These are phyloP conservation scores for Dillenia turbinata DNA, from an alignment of 164 flowering plant species.

Conservation along the genomic window DNA sequence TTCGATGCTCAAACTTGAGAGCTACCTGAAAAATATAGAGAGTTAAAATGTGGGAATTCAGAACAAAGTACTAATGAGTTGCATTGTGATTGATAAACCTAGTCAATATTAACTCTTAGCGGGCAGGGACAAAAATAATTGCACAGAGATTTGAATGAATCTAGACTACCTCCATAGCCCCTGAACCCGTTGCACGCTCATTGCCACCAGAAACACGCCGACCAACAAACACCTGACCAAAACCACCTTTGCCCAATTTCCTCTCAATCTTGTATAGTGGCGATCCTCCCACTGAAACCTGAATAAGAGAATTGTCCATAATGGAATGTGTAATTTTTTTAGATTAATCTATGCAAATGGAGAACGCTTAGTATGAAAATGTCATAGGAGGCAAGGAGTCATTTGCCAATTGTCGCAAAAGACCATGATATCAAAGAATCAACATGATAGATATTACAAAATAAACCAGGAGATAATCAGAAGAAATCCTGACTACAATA, in stretches of 20 bases:
- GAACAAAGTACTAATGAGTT: background rate
- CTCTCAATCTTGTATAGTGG: slow-evolving; percentile 77
- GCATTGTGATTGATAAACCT: background rate
- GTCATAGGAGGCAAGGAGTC: no score
- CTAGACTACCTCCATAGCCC: slow-evolving; percentile 57
- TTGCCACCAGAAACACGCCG: slow-evolving; percentile 74
- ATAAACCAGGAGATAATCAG: no score
- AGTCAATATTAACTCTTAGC: no score
- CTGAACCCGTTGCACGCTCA: slow-evolving; percentile 59
- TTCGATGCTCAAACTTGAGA: slow-evolving; percentile 81
- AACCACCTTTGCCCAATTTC: slow-evolving; percentile 96
- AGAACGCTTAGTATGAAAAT: no score
- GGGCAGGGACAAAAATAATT: no score
- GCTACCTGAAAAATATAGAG: slow-evolving; percentile 54
- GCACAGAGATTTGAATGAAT: background rate
- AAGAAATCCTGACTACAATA: no score
- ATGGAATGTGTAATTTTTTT: no score
- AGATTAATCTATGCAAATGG: no score
- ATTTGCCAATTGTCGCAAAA: no score
- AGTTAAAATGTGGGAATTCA: background rate
- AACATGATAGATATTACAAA: no score
- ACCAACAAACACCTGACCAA: slow-evolving; percentile 98
- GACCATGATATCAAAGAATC: no score
- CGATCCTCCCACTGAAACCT: slow-evolving; percentile 96
- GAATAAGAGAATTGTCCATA: background rate